phyloP scores from a whole-genome alignment of 176 grass and related monocot genomes.

The Musa schizocarpa region DNA sequence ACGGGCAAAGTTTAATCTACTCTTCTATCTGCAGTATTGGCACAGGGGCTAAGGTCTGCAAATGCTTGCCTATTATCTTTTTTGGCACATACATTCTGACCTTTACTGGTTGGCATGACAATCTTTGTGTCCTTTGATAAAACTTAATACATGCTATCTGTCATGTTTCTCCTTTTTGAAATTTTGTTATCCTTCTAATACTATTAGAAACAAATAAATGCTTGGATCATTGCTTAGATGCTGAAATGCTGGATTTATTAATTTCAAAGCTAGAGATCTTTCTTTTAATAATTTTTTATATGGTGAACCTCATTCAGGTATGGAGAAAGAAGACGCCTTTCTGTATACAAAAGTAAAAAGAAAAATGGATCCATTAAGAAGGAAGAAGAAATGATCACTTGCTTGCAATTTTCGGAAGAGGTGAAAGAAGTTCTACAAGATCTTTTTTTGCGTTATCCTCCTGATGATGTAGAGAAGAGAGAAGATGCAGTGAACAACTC shows the following conservation, averaged over 20 bases:
- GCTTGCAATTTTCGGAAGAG: constrained; percentile 61
- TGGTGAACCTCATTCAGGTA: constrained; percentile 21
- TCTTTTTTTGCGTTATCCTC: constrained; percentile 73
- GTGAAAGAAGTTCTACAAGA: constrained; percentile 62
- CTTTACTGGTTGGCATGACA: no score
- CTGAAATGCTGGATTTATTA: neutral
- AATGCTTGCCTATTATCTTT: no score
- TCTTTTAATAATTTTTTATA: neutral
- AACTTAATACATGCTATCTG: no score
- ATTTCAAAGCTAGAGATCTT: no score
- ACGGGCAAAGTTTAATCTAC: no score
- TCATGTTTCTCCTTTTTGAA: neutral
- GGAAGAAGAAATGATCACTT: constrained; percentile 32
- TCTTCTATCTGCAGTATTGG: no score
- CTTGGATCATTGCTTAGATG: neutral
- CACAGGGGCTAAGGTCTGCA: no score
- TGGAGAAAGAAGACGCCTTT: constrained; percentile 35
- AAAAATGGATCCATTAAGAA: constrained; percentile 26
- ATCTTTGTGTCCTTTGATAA: no score
- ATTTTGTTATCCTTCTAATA: neutral
- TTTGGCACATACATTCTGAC: no score
- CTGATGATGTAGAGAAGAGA: constrained; percentile 55
- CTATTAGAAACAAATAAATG: neutral
- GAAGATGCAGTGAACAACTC: constrained; percentile 28
- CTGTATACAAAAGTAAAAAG: constrained; percentile 59